These are phyloP conservation scores for Rhodotorula kratochvilovae DNA, from an alignment of 768 basidiomycete genomes.

Conservation along the genomic window DNA sequence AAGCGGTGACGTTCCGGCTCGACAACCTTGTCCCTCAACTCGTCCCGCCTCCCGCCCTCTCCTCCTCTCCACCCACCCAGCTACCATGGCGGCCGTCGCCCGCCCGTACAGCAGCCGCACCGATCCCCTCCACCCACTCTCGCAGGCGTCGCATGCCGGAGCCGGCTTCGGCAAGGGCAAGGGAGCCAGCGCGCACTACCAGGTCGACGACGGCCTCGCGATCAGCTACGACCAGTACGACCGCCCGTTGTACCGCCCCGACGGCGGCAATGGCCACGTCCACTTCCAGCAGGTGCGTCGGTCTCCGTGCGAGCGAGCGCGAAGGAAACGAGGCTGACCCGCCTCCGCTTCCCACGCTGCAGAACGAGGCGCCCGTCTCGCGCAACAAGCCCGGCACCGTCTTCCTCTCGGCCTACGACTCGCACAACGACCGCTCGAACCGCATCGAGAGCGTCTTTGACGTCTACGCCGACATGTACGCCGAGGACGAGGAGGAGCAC, in stretches of 20 bases:
- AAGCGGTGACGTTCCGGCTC: too few species aligned
- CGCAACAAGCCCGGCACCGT: conserved; percentile 5
- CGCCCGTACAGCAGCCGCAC: not conserved
- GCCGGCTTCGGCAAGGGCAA: not conserved
- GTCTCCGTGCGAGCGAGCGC: too few species aligned
- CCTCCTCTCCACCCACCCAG: too few species aligned
- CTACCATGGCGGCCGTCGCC: not conserved
- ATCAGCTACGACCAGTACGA: conserved; percentile 12
- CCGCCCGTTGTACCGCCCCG: conserved; percentile 3
- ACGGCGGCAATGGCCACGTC: not conserved
- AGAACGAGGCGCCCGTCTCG: conserved; percentile 20
- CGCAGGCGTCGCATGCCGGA: not conserved
- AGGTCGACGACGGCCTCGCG: not conserved
- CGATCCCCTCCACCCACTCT: not conserved
- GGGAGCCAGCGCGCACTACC: not conserved
- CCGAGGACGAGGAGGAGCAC: not conserved
- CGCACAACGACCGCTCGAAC: not conserved
- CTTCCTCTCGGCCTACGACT: conserved; percentile 1
- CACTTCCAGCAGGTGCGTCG: conserved; percentile 8
- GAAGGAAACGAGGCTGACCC: not conserved
- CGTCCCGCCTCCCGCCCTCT: not conserved
- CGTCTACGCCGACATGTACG: conserved; percentile 33
- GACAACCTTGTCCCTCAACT: too few species aligned
- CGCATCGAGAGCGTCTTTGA: conserved; percentile 31
- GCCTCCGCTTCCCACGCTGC: not conserved